Conservation (phyloP, 2,329 filamentous ascomycete species). For the Verticillium isaacii region DNA sequence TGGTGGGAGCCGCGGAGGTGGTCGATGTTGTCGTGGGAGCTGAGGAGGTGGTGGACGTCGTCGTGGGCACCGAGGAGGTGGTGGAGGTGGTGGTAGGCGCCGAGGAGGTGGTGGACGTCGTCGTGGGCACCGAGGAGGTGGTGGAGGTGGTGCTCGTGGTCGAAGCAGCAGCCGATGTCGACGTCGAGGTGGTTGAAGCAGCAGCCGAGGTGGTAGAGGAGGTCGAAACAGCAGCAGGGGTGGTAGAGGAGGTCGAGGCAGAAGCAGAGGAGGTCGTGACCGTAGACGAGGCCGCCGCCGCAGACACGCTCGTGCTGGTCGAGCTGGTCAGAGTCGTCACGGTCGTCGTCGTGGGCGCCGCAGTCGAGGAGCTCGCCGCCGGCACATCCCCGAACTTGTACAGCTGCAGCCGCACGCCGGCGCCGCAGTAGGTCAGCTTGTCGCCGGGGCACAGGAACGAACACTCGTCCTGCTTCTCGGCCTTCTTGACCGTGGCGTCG, state of each 20-base stretch:
- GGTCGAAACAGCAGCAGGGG: not conserved
- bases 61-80: not conserved
- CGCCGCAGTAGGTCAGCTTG: conserved; percentile 2
- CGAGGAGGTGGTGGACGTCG: not conserved
- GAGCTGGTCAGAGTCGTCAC: not conserved
- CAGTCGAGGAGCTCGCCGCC: not conserved
- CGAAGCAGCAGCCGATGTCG: not conserved
- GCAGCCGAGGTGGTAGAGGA: not conserved
- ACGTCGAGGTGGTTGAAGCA: not conserved
- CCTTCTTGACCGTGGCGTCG: conserved; percentile 6
- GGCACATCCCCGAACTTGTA: conserved; percentile 1
- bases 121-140: not conserved
- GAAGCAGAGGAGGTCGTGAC: not conserved
- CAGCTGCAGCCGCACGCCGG: conserved; percentile 6
- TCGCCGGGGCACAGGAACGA: conserved; percentile 6
- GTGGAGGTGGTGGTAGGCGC: not conserved
- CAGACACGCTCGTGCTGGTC: not conserved
- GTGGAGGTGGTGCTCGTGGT: not conserved
- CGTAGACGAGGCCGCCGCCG: not conserved
- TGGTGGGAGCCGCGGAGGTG: not conserved
- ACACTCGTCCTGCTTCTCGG: conserved; percentile 4
- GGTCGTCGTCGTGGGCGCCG: not conserved
- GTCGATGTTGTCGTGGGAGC: conserved; percentile 1
- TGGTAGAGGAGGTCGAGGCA: not conserved
- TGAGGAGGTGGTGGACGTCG: not conserved